These are phyloP conservation scores for Suhomyces xylopsoci DNA, from an alignment of 805 yeast genomes.

Conservation along the genomic window DNA sequence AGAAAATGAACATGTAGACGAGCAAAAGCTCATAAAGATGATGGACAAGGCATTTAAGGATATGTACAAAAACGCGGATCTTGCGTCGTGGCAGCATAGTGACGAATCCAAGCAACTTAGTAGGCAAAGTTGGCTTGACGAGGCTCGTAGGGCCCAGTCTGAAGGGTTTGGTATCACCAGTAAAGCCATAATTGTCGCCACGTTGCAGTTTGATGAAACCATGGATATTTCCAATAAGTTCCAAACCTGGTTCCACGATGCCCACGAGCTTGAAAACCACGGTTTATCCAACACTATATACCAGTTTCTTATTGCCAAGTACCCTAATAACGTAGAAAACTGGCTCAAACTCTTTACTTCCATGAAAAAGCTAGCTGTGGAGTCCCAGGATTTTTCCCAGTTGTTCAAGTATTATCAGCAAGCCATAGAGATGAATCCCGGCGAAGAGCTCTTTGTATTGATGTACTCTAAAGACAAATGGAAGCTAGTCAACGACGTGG, in stretches of 20 bases:
- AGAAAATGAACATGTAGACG: constrained; percentile 45
- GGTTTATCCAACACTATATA: constrained; percentile 48
- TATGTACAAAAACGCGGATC: constrained; percentile 3
- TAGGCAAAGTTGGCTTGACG: constrained; percentile 48
- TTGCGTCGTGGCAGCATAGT: neutral
- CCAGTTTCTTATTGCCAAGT: constrained; percentile 42
- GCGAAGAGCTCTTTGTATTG: constrained; percentile 50
- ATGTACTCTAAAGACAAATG: constrained; percentile 74
- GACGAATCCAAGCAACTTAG: constrained; percentile 21
- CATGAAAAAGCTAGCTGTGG: constrained; percentile 13
- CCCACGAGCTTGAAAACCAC: constrained; percentile 10
- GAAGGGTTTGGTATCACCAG: constrained; percentile 48
- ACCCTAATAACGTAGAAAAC: constrained; percentile 43
- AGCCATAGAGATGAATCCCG: constrained; percentile 51
- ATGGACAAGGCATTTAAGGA: constrained; percentile 48
- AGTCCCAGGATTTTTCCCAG: too few relatives aligned
- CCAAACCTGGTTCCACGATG: constrained; percentile 25
- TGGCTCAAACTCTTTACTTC: constrained; percentile 50
- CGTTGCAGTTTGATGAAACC: constrained; percentile 29
- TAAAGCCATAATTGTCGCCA: constrained; percentile 48
- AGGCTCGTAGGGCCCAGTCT: constrained; percentile 52
- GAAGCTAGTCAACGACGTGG: constrained; percentile 44
- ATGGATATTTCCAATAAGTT: constrained; percentile 15
- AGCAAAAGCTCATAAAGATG: constrained; percentile 46
- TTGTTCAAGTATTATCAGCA: constrained; percentile 44